Base-by-base conservation (phyloP, 805 yeast species). In the Candida railenensis region DNA sequence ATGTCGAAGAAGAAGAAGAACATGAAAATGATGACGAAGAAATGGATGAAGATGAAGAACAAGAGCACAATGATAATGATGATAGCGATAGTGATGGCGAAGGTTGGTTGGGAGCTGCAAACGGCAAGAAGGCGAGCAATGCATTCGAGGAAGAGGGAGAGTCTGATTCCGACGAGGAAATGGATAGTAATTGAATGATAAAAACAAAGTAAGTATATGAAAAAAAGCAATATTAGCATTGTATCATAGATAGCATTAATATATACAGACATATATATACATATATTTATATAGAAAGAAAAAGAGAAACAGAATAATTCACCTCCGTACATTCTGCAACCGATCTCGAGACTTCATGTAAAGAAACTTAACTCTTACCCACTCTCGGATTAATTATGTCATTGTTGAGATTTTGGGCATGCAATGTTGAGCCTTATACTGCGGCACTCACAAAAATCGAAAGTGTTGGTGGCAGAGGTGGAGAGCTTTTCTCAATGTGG, bases 71-170 rank as follows among this genome's bases (percentile, higher is more conserved):
- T 1, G 73, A 61, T 7, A 65, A 60, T 0, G 67, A 58, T 14
- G 39, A 36, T 7, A n/a, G n/a, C n/a, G 30, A 63, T 22, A 47
- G 18, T 18, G 39, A 36, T n/a, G 39, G 9, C 5, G 39, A 20
- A 15, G 39, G 39, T 18, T 69, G 63, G 14, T 63, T 68, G 70
- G 58, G 59, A 49, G 71, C 67, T 5, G 65, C 67, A 8, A 62
- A 62, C 22, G 59, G 55, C 11, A 61, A 52, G 20, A 55, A 59
- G 36, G 58, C 52, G 20, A 63, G 15, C 62, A 53, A 4, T 22
- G 40, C 30, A n/a, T 42, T 42, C 45, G 72, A 66, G 25, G 61
- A 51, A 22, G 61, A 54, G n/a, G 61, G 54, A 7, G 64, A 59
- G 11, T 70, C 62, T 11, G 77, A 69, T 21, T 74, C 67, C 34